Base-by-base conservation (phyloP, 2,329 filamentous ascomycete genomes). In the Penicillium sp. region DNA sequence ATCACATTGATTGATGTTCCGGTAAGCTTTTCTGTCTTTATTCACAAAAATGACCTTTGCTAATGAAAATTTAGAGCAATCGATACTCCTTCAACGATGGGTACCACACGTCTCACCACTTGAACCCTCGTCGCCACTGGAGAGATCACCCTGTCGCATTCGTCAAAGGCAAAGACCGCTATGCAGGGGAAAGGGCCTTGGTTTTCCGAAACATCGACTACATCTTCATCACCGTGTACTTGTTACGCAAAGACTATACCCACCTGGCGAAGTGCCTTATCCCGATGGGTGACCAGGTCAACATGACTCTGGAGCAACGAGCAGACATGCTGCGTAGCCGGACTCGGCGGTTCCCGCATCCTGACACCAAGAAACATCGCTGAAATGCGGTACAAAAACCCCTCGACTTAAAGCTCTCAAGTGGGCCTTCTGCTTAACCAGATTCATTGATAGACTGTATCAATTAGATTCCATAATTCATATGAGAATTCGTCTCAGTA, bases 151-250 rank as follows among this genome's bases (percentile, higher is more conserved):
- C 90, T 0, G 80, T 86, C 13, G 85, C 89, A 6, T 92, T 94
- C 74, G 78, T 93, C 2, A 82, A 87, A 65, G 84, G 86, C 47
- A 92, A 91, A 74, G 76, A 83, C 24, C 82, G 81, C 2, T 94
- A 93, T 68, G 81, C 84, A 0, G 75, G 80, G 7, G 87, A 91
- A 69, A 79, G 86, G 19, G 90, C 90, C 0, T 81, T 94, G 6
- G 88, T 92, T 6, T 93, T 94, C 70, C 87, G 89, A 73, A 87
- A 92, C 68, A 91, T 94, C 66, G 90, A 93, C 74, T 94, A 91
- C 71, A 77, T 93, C 53, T 88, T 91, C 81, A 85, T 93, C 60
- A 91, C 90, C 0, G 73, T 90, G 36, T 83, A 83, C 44, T 75
- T 93, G 18, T 69, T 93, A 67, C 80, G 81, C 59, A 91, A 91